Evolutionary conservation across 257 asterid species (phyloP), one percentile per base, ranked within the genome.

Genomic region (Solanum sparsipilum): DNA sequence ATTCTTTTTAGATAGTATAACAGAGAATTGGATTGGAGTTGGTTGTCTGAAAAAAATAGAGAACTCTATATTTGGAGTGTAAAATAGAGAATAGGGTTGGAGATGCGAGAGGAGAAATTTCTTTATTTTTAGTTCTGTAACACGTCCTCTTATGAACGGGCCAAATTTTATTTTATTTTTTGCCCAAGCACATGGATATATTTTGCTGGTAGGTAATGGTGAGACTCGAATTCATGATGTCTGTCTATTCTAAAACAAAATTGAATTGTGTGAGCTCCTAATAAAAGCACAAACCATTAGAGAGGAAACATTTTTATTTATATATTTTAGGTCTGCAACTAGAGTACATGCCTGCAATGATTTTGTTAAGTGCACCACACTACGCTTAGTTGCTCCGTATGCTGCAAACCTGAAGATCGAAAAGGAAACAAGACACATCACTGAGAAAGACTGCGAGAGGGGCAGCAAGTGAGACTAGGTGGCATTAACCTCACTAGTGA

Each of bases 291-390:
- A 44, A 87, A 67, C 27, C 38, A 78, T 67, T 56, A 63, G 85
- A 25, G 56, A 5, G 25, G 21, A 84, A 25, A 60, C 9, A 13
- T 29, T 39, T 71, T 32, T 12, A 84, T 46, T 52, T n/a, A 36
- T 74, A 87, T 65, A 29, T 4, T 52, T 44, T 81, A 16, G 41
- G 68, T 81, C 25, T 39, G 70, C 85, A 81, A 81, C 25, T 29
- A 46, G 84, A 76, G 56, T 46, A 90, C 94, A 88, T 91, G 90
- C 99, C 98, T 96, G 98, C 84, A 96, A 90, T 67, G 99, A 96
- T 93, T 96, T 96, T 18, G 99, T 96, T 87, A 96, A 94, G 93
- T 96, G 99, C 90, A 95, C 99, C 88, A 95, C 99, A 88, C 99
- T 95, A 39, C 99, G 98, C 87, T 97, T 97, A 56, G 99, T 95